These are phyloP conservation scores for Flueggea neowawraea DNA, from an alignment of 441 rosid genomes.

Conservation along the genomic window DNA sequence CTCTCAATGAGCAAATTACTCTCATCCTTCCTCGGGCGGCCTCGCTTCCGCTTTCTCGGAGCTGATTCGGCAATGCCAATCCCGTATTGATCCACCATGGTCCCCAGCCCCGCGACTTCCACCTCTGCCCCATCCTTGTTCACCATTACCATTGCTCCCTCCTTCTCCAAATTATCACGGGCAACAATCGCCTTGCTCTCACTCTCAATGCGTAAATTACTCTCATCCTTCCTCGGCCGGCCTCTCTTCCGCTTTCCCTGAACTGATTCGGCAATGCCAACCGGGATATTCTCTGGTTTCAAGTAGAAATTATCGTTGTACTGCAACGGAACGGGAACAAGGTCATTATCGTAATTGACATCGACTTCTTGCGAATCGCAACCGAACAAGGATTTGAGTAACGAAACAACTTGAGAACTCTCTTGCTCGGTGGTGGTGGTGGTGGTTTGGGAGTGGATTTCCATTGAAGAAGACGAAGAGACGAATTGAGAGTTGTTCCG, in stretches of 20 bases:
- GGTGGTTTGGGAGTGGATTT: constrained; percentile 14
- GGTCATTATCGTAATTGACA: constrained; percentile 23
- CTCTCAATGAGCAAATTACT: neutral
- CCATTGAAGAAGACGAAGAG: constrained; percentile 15
- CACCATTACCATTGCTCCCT: neutral
- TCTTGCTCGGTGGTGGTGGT: constrained; percentile 31
- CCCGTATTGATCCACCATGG: constrained; percentile 41
- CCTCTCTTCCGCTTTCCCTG: constrained; percentile 53
- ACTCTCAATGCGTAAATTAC: neutral
- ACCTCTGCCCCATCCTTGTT: constrained; percentile 5
- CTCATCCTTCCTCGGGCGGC: constrained; percentile 38
- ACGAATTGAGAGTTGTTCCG: constrained; percentile 17
- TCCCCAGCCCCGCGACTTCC: constrained; percentile 31
- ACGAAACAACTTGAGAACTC: constrained; percentile 35
- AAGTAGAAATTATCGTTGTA: constrained; percentile 13
- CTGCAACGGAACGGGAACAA: constrained; percentile 39
- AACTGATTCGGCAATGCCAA: constrained; percentile 26
- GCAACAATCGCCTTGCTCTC: neutral
- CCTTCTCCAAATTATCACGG: neutral
- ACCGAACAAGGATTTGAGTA: constrained; percentile 61
- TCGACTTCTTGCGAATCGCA: constrained; percentile 20
- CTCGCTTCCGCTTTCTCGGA: constrained; percentile 47
- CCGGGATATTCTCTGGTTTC: neutral
- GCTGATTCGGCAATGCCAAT: constrained; percentile 30
- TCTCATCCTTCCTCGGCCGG: constrained; percentile 31